These are phyloP conservation scores for Rubus idaeus DNA, from an alignment of 306 rosid species.

Conservation along the genomic window DNA sequence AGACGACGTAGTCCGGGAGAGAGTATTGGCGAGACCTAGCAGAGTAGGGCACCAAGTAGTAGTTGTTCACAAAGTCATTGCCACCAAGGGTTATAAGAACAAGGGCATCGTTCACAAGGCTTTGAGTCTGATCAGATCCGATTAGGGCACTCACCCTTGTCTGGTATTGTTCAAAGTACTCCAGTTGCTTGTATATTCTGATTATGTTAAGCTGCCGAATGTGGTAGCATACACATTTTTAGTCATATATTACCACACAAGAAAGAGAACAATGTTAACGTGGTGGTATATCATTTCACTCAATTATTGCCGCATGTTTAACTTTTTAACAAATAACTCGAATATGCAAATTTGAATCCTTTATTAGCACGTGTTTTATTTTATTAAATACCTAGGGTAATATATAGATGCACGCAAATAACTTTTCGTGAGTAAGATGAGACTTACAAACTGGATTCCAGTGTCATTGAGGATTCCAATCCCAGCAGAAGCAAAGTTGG, in stretches of 20 bases:
- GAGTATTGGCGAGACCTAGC: slow-evolving; percentile 83
- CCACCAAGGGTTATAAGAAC: slow-evolving; percentile 81
- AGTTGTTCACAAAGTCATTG: slow-evolving; percentile 88
- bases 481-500: slow-evolving; percentile 93
- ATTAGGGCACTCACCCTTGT: slow-evolving; percentile 49
- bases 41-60: slow-evolving; percentile 72
- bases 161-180: slow-evolving; percentile 62
- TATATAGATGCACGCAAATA: neutral
- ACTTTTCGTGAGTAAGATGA: neutral
- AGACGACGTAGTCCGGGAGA: slow-evolving; percentile 73
- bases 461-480: slow-evolving; percentile 91
- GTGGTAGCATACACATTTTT: neutral
- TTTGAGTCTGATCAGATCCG: slow-evolving; percentile 41
- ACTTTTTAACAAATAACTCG: no score
- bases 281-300: neutral
- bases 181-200: slow-evolving; percentile 53
- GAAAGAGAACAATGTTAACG: no score
- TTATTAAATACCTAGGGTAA: neutral
- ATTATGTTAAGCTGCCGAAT: slow-evolving; percentile 68
- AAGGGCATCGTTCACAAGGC: slow-evolving; percentile 55
- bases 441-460: slow-evolving; percentile 78
- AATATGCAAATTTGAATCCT: no score
- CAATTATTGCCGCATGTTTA: neutral
- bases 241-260: neutral
- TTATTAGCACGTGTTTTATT: no score